phyloP scores from a whole-genome alignment of 2,329 filamentous ascomycete genomes.

The Penicillium sp. region DNA sequence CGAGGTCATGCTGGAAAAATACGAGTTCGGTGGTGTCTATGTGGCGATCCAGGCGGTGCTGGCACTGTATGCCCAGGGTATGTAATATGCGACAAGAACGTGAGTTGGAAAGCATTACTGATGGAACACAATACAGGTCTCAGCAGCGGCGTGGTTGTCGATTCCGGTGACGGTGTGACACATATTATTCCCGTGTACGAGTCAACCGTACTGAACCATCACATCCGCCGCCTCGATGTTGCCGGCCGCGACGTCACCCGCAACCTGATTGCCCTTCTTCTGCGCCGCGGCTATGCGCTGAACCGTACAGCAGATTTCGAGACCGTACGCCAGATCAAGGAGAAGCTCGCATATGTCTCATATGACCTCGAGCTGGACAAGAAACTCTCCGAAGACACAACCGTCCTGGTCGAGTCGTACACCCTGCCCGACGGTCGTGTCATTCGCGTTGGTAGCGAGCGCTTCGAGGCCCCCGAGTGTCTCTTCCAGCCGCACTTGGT shows the following conservation, averaged over 20 bases:
- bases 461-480: conserved; percentile 97
- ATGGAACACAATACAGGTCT: conserved; percentile 56
- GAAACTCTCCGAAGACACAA: conserved; percentile 93
- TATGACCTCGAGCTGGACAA: conserved; percentile 98
- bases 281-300: conserved; percentile 90
- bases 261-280: conserved; percentile 91
- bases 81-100: conserved; percentile 21
- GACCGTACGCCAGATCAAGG: conserved; percentile 98
- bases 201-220: conserved; percentile 94
- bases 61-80: conserved; percentile 93
- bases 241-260: conserved; percentile 97
- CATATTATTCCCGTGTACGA: conserved; percentile 99
- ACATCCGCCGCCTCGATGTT: conserved; percentile 89
- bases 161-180: conserved; percentile 96
- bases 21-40: conserved; percentile 94
- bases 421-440: conserved; percentile 94
- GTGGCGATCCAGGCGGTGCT: conserved; percentile 97
- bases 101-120: not conserved
- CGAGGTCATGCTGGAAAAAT: conserved; percentile 98
- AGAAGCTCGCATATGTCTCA: conserved; percentile 99
- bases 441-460: conserved; percentile 92
- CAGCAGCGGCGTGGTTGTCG: conserved; percentile 93
- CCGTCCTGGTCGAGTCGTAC: conserved; percentile 94
- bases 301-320: conserved; percentile 99
- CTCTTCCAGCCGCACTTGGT: conserved; percentile 98